phyloP scores from a whole-genome alignment of 2,329 filamentous ascomycete species.

The Mycosphaerella arachidis region DNA sequence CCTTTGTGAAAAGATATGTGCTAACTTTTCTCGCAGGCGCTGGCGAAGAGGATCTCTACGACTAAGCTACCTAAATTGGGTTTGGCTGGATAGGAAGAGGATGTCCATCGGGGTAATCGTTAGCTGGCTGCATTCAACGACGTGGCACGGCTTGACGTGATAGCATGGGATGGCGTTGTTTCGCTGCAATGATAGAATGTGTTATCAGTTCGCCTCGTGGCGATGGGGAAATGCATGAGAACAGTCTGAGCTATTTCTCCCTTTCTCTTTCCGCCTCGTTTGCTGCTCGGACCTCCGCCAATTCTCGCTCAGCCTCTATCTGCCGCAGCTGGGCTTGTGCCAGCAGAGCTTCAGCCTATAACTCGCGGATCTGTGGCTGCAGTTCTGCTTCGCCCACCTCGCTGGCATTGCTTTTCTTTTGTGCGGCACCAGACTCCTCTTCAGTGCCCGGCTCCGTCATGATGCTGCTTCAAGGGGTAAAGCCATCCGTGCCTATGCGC shows the following conservation, averaged over 20 bases:
- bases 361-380: not conserved
- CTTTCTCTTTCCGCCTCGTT: not conserved
- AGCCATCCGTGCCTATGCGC: too few species aligned
- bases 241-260: not conserved
- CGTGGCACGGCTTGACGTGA: not conserved
- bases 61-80: constrained; percentile 51
- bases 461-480: too few species aligned
- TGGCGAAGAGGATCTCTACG: constrained; percentile 95
- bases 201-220: constrained; percentile 14
- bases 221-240: constrained; percentile 6
- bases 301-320: not conserved
- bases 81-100: constrained; percentile 6
- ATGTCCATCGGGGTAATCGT: constrained; percentile 6
- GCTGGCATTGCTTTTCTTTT: not conserved
- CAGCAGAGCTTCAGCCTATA: not conserved
- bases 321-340: not conserved
- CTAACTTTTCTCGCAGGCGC: constrained; percentile 60
- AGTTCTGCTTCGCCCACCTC: not conserved
- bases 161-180: constrained; percentile 13
- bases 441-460: not conserved
- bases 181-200: constrained; percentile 15
- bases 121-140: constrained; percentile 6
- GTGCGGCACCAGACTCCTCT: not conserved
- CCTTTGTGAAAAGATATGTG: not conserved
- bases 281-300: not conserved